A percentile compares a stretch with the other conserved stretches of the same genome.
phyloP scores from a whole-genome alignment of 768 basidiomycete species.

The Sistotremastrum niveocremeum region DNA sequence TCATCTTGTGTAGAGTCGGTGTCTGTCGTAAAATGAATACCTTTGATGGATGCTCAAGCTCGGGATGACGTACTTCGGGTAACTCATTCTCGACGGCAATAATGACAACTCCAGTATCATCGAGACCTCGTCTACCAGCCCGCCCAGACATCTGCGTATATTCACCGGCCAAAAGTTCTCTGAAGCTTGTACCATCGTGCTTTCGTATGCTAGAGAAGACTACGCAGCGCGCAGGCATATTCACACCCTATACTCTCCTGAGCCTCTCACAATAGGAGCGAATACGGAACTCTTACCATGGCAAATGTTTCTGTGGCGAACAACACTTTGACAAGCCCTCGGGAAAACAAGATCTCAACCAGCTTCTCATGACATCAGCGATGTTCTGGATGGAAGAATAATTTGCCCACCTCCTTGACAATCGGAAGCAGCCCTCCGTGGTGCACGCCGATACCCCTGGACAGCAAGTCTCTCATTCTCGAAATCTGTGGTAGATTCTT shows the following conservation, averaged over 20 bases:
- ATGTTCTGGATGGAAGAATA: background rate
- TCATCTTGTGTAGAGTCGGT: slow-evolving; percentile 69
- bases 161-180: slow-evolving; percentile 81
- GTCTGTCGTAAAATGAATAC: slow-evolving; percentile 33
- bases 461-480: slow-evolving; percentile 78
- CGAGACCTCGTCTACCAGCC: slow-evolving; percentile 90
- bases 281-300: slow-evolving; percentile 49
- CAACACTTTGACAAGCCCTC: slow-evolving; percentile 88
- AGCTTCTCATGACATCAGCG: slow-evolving; percentile 33
- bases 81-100: slow-evolving; percentile 73
- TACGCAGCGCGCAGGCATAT: slow-evolving; percentile 97
- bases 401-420: slow-evolving; percentile 72
- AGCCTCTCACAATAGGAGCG: background rate
- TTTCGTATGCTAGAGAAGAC: slow-evolving; percentile 93
- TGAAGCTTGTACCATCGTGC: slow-evolving; percentile 87
- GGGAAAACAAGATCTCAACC: slow-evolving; percentile 90
- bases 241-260: slow-evolving; percentile 61
- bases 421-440: slow-evolving; percentile 94
- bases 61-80: slow-evolving; percentile 54
- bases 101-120: slow-evolving; percentile 91
- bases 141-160: slow-evolving; percentile 99
- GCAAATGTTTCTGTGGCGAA: slow-evolving; percentile 99
- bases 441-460: slow-evolving; percentile 92
- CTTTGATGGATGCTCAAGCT: background rate
- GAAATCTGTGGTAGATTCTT: slow-evolving; percentile 86